Evolutionary conservation across 2,329 filamentous ascomycete species (phyloP).

Genomic region (Penicillium sp.): DNA sequence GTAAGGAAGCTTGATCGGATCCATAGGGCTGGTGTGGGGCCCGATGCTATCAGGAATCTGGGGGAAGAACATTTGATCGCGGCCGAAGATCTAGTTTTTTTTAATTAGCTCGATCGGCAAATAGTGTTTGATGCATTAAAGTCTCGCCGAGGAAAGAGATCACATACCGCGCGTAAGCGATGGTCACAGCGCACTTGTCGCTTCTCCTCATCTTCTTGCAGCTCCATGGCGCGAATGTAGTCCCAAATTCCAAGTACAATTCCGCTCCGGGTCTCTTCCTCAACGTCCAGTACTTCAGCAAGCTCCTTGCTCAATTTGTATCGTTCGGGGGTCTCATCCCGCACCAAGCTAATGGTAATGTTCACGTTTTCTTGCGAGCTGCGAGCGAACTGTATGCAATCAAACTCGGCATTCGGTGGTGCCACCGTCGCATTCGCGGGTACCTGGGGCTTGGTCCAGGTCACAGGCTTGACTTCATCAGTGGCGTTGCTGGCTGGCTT

Average conservation of each 20-base stretch:
- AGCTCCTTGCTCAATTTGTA: constrained; percentile 78
- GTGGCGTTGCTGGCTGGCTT: constrained; percentile 45
- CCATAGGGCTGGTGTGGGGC: constrained; percentile 75
- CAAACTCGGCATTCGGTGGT: constrained; percentile 77
- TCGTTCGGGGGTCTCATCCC: constrained; percentile 84
- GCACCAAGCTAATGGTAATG: constrained; percentile 80
- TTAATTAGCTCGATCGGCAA: not conserved
- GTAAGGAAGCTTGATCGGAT: constrained; percentile 82
- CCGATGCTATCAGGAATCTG: constrained; percentile 79
- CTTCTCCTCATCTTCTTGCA: constrained; percentile 95
- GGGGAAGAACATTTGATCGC: constrained; percentile 82
- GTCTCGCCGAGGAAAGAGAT: not conserved
- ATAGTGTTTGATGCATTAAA: not conserved
- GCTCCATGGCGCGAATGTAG: constrained; percentile 80
- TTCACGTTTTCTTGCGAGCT: constrained; percentile 92
- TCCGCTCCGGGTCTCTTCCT: constrained; percentile 83
- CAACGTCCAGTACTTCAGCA: constrained; percentile 81
- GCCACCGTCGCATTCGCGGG: constrained; percentile 55
- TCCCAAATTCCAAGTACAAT: constrained; percentile 93
- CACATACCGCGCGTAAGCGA: constrained; percentile 71
- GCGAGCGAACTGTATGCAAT: constrained; percentile 87
- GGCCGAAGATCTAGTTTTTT: constrained; percentile 65
- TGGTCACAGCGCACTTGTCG: constrained; percentile 90
- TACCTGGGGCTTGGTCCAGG: constrained; percentile 81
- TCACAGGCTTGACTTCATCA: constrained; percentile 59